Conservation (phyloP, 768 basidiomycete genomes). For the Cubamyces sp. region DNA sequence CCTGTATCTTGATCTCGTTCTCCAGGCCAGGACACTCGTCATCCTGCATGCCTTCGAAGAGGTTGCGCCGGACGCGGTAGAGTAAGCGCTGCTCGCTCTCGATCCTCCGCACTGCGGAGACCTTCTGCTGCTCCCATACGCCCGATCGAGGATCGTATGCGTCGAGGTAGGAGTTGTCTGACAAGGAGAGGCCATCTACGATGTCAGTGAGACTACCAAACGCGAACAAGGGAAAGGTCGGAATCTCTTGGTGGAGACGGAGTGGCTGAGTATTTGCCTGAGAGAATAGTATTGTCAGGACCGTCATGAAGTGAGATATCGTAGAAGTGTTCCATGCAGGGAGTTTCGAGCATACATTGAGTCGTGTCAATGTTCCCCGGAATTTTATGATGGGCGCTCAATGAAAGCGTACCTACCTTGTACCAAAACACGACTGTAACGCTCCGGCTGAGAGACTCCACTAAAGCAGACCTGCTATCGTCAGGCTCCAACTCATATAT, state of each 20-base stretch:
- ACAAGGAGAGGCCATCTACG: slow-evolving; percentile 58
- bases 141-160: slow-evolving; percentile 55
- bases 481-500: not conserved
- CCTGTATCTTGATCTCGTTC: slow-evolving; percentile 58
- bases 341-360: no score
- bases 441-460: slow-evolving; percentile 51
- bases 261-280: slow-evolving; percentile 29
- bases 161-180: slow-evolving; percentile 58
- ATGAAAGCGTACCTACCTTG: slow-evolving; percentile 45
- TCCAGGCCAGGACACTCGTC: slow-evolving; percentile 58
- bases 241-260: slow-evolving; percentile 39
- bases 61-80: slow-evolving; percentile 61
- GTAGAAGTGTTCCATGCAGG: not conserved
- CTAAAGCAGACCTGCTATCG: slow-evolving; percentile 24
- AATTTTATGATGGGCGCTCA: not conserved
- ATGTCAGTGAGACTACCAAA: slow-evolving; percentile 56
- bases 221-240: slow-evolving; percentile 69
- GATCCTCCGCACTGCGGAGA: slow-evolving; percentile 61
- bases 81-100: slow-evolving; percentile 63
- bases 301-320: no score
- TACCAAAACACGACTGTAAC: slow-evolving; percentile 74
- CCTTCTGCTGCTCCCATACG: slow-evolving; percentile 71
- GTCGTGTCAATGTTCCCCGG: not conserved
- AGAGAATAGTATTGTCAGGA: not conserved
- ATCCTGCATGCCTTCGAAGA: slow-evolving; percentile 60